Evolutionary conservation across 179 eudicot genomes (phyloP), one percentile per base, ranked within the genome.

Genomic region (Amaranthus tricolor): DNA sequence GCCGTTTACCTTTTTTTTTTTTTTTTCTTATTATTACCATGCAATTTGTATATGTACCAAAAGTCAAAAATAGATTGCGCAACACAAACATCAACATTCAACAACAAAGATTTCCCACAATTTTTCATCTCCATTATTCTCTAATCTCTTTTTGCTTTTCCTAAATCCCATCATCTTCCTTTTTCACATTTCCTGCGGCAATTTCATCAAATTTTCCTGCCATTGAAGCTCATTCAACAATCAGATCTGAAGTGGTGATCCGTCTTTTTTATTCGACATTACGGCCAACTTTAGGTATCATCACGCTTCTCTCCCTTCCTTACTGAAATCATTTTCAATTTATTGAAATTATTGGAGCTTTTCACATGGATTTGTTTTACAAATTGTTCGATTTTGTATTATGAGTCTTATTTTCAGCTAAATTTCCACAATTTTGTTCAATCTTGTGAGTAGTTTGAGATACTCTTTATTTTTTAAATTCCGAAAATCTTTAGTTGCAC

Each of bases 221-320:
- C 43, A 51, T 58, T 71, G 55, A 58, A 53, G 72, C 60, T 68
- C 52, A 40, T 7, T 45, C 6, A 71, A 43, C 14, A 13, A 6
- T 68, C 60, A 59, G 64, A 71, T 56, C 64, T 58, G 50, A 59
- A 71, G 1, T 19, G 31, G 66, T 47, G 7, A 5, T 61, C 19
- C 16, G 65, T 47, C 7, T 17, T 9, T 10, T 21, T 14, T 19
- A 20, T 40, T 58, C 56, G 20, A 16, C 68, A 73, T 61, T 15
- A 73, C 76, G 76, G 76, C 24, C 60, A 73, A 50, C 1, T 68
- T 61, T 50, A 69, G 66, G 66, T 69, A 70, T 44, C 24, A 9
- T 53, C 19, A 2, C 11, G 4, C 31, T 57, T 13, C 70, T 40
- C 50, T 47, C 19, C 12, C n/a, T 47, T 7, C 2, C 44, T 31